Conservation (phyloP, 371 early-diverging fungal species). For the Rhizomucor pusillus region DNA sequence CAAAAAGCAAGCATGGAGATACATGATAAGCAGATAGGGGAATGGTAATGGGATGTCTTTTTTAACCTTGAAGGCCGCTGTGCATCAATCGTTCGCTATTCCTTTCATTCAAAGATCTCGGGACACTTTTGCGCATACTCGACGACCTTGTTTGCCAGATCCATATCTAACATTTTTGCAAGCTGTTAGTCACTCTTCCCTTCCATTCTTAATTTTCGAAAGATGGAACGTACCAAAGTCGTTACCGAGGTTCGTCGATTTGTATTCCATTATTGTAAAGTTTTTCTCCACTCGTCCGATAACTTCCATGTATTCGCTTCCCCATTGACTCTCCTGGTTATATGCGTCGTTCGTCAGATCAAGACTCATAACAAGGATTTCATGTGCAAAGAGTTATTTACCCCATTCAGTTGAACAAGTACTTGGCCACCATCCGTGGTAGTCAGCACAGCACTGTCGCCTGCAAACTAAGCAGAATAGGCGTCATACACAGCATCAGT, state of each 20-base stretch:
- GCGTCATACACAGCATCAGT: no score
- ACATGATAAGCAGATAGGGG: no score
- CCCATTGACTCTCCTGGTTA: slow-evolving; percentile 42
- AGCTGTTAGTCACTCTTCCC: slow-evolving; percentile 1
- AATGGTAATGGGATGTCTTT: slow-evolving; percentile 1
- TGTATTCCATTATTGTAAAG: slow-evolving; percentile 39
- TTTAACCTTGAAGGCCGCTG: no score
- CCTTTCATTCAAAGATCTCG: slow-evolving; percentile 42
- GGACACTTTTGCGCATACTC: slow-evolving; percentile 39
- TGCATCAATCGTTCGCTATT: no score
- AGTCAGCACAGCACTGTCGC: slow-evolving; percentile 49
- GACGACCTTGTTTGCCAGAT: slow-evolving; percentile 43
- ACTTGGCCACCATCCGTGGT: slow-evolving; percentile 53
- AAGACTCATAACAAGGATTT: background rate
- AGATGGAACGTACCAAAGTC: slow-evolving; percentile 35
- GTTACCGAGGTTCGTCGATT: slow-evolving; percentile 37
- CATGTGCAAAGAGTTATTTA: slow-evolving; percentile 30
- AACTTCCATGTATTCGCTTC: slow-evolving; percentile 39
- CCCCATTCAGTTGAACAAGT: slow-evolving; percentile 47
- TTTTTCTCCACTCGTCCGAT: slow-evolving; percentile 44
- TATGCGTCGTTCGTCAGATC: background rate
- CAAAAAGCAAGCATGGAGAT: no score
- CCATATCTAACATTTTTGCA: slow-evolving; percentile 29
- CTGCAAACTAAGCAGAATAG: slow-evolving; percentile 42
- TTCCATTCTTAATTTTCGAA: background rate